Evolutionary conservation across 2,329 filamentous ascomycete genomes (phyloP), one percentile per base, ranked within the genome.

Genomic region (Diaporthe capsici): DNA sequence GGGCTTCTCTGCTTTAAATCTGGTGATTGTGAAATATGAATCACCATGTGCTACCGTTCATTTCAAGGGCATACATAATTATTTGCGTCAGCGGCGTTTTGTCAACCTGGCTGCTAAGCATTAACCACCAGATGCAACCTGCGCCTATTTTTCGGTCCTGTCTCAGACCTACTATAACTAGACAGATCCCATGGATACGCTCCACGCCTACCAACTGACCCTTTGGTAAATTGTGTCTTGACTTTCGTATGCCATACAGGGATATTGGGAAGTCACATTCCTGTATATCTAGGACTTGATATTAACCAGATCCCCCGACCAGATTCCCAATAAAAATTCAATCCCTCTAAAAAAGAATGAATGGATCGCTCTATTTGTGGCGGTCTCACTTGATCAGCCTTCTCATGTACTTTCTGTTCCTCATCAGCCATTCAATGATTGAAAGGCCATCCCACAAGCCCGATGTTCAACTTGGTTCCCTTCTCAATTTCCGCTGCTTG

Each of bases 371-470:
- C 22, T 25, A 25, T 5, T 12, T 25, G 8, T 25, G 12, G 49
- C n/a, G 49, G n/a, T 3, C 9, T 25, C 20, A 17, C 28, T 57
- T 3, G 20, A 28, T 5, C 5, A 17, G 13, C 53, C 12, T 28
- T 34, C 12, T 8, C 7, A 31, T 9, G 28, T 31, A 55, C 4
- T 5, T 20, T 4, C 15, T 6, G 4, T 57, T 57, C 28, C 53
- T 31, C 7, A 13, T 17, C 25, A 34, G 12, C 28, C 20, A 39
- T n/a, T 63, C 37, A 63, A 7, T 17, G 22, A 63, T 63, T 13
- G 15, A 67, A 67, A 4, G 63, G 63, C 63, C 44, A 67, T 51
- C 63, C 63, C 17, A 49, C 63, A 13, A 67, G 63, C 3, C 63
- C 63, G 37, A 67, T 67, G 28, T 49, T 67, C 44, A 67, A 28